Base-by-base conservation (phyloP, 352 stramenopile genomes). In the Pythium monospermum region DNA sequence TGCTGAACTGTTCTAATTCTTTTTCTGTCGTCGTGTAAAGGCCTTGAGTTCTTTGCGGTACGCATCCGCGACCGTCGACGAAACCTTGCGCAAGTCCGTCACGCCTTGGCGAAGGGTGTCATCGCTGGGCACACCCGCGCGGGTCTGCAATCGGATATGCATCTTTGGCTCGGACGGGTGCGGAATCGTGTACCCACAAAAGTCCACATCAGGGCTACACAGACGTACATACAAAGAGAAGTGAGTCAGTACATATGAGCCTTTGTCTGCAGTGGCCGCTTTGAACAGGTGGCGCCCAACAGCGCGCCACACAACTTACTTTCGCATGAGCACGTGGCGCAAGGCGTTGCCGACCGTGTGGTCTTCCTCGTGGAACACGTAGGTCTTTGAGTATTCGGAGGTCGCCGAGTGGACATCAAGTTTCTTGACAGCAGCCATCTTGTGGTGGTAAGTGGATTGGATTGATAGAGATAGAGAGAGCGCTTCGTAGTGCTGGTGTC, bases 111-210 rank as follows among this genome's bases (percentile, higher is more conserved):
- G 76, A 21, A 93, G 59, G 28, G 61, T 59, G 22, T 91, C 76
- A 49, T 93, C 74, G 50, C 68, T 73, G 36, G 77, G 71, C 50
- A 77, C 67, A 85, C 79, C 76, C 65, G 78, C 62, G 36, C 72
- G 74, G 8, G 83, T 95, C 68, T 98, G 94, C 16, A 98, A 77
- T 30, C 94, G 80, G 23, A 98, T 64, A 66, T 98, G 91, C 66
- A 98, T 95, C 51, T 97, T 91, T 21, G 91, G 91, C 61, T 98
- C 94, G 6, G 86, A 96, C 19, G 94, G 94, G 74, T 98, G 94
- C 31, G 94, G 94, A 33, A 98, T 96, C 30, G 88, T 97, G 71
- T 98, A 98, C 51, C 94, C 94, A 18, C 87, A 94, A 61, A 98
- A 98, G 38, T 95, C 82, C 11, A 97, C 88, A 30, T 95, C 77